Conservation (phyloP, 208 protist genomes). For the Hexamita inflata region DNA sequence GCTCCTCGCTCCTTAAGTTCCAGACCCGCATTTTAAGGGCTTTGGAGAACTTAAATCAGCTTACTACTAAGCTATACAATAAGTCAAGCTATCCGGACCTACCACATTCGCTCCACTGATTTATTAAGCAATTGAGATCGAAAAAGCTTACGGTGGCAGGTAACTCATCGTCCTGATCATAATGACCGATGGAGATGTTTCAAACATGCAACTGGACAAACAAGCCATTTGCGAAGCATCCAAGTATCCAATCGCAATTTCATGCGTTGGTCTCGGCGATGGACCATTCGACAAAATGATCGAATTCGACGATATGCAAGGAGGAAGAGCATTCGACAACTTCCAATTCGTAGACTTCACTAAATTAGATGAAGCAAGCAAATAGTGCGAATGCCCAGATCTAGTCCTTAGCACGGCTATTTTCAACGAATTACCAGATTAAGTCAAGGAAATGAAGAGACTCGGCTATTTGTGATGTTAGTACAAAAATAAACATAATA, state of each 20-base stretch:
- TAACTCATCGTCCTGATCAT: not conserved
- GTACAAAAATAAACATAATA: no score
- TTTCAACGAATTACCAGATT: not conserved
- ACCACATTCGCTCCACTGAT: conserved; percentile 3
- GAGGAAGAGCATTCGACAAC: conserved; percentile 3
- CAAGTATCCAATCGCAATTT: conserved; percentile 12
- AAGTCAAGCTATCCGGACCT: not conserved
- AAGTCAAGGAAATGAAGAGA: not conserved
- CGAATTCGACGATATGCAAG: not conserved
- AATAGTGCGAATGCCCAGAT: not conserved
- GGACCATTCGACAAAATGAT: not conserved
- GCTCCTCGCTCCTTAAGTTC: not conserved
- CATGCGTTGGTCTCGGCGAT: not conserved
- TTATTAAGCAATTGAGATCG: conserved; percentile 4
- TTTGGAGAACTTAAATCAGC: not conserved
- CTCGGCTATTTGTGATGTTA: no score
- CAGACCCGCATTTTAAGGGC: not conserved
- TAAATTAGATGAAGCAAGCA: not conserved
- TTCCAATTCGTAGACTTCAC: conserved; percentile 28
- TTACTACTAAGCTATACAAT: not conserved
- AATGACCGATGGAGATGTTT: conserved; percentile 17
- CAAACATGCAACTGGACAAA: not conserved
- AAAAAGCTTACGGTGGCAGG: no score
- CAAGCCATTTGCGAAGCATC: conserved; percentile 10
- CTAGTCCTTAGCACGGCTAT: not conserved